A percentile compares a stretch with the other conserved stretches of the same genome.
Evolutionary conservation across 192 early-diverging fungal species (phyloP).

Genomic region (Rhizoclosmatium globosum): DNA sequence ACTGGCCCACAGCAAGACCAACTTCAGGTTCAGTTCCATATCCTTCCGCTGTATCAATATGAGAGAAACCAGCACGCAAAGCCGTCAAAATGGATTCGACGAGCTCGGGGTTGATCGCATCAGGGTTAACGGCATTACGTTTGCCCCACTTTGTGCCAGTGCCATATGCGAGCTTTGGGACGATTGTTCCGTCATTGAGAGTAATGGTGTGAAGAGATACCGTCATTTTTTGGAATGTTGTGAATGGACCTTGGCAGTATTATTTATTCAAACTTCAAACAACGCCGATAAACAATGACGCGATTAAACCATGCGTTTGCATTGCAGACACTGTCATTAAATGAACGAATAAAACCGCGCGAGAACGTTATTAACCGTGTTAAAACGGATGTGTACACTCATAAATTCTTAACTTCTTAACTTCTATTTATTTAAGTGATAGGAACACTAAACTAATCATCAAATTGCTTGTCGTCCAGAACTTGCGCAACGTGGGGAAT

Average conservation of each 20-base stretch:
- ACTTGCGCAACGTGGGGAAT: not conserved
- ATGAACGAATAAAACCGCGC: too few species aligned
- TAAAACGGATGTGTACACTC: too few species aligned
- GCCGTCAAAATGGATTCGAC: constrained; percentile 28
- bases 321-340: too few species aligned
- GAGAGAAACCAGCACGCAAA: constrained; percentile 46
- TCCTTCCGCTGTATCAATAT: constrained; percentile 66
- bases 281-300: too few species aligned
- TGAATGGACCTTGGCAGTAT: too few species aligned
- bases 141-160: constrained; percentile 43
- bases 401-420: too few species aligned
- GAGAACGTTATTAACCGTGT: too few species aligned
- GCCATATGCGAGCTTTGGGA: constrained; percentile 41
- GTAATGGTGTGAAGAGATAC: not conserved
- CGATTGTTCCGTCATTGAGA: constrained; percentile 12
- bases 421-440: too few species aligned
- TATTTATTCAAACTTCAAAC: too few species aligned
- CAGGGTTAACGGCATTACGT: not conserved
- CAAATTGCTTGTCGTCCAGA: constrained; percentile 16
- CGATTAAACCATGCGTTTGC: too few species aligned
- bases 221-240: too few species aligned
- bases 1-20: constrained; percentile 37
- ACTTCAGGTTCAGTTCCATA: constrained; percentile 75
- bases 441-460: not conserved
- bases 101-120: constrained; percentile 30